Conservation (phyloP, 768 basidiomycete genomes). For the Inosperma sp. region DNA sequence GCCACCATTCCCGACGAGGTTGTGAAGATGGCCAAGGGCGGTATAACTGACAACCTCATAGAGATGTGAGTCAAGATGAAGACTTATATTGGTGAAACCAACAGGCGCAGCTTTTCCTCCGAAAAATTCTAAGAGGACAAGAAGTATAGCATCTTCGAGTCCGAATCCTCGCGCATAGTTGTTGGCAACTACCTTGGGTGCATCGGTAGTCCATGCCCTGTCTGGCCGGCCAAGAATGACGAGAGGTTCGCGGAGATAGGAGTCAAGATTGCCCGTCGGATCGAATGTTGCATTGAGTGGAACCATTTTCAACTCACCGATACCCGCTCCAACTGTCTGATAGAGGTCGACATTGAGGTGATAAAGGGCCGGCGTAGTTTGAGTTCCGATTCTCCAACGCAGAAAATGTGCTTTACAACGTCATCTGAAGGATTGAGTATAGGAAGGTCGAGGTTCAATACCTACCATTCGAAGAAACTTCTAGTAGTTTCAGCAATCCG, state of each 20-base stretch:
- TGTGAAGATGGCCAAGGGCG: no score
- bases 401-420: constrained; percentile 7
- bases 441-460: constrained; percentile 8
- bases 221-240: constrained; percentile 5
- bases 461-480: constrained; percentile 8
- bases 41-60: no score
- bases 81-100: no score
- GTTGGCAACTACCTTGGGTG: background rate
- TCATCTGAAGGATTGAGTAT: constrained; percentile 5
- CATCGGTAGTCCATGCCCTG: constrained; percentile 1
- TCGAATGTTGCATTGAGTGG: background rate
- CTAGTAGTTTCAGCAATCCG: constrained; percentile 1
- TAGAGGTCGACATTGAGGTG: constrained; percentile 13
- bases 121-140: constrained; percentile 6
- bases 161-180: background rate
- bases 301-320: constrained; percentile 13
- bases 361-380: constrained; percentile 10
- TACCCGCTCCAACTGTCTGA: constrained; percentile 11
- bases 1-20: no score
- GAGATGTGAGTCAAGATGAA: no score
- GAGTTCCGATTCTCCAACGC: constrained; percentile 16
- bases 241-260: constrained; percentile 17
- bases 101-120: constrained; percentile 15
- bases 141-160: constrained; percentile 1
- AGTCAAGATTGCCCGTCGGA: constrained; percentile 6